Percentiles rank a stretch among this genome's conserved stretches.
Conservation (phyloP, 768 basidiomycete species). For the Tricholomella constricta region DNA sequence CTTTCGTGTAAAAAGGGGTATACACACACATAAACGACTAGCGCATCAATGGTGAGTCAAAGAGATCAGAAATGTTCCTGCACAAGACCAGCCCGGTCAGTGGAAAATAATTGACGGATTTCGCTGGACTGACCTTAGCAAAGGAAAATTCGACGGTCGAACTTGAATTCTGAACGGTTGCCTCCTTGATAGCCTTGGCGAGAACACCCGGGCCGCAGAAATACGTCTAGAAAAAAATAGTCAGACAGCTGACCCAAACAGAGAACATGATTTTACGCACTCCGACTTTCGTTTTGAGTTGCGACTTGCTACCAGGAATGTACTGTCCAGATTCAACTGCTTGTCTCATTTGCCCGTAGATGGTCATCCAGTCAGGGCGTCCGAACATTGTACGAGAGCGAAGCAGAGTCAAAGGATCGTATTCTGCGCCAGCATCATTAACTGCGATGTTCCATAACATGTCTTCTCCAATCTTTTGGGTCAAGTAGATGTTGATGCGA, state of each 20-base stretch:
- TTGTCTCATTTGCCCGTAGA: constrained; percentile 73
- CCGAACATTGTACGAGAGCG: constrained; percentile 90
- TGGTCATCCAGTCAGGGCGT: constrained; percentile 85
- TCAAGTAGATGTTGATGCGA: constrained; percentile 89
- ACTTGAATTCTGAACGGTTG: constrained; percentile 56
- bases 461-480: constrained; percentile 81
- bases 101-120: not conserved
- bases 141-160: constrained; percentile 73
- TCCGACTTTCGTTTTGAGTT: constrained; percentile 81
- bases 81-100: not conserved
- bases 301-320: constrained; percentile 74
- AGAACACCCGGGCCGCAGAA: constrained; percentile 84
- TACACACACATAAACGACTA: not conserved
- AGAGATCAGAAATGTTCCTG: constrained; percentile 31
- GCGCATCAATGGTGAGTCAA: not conserved
- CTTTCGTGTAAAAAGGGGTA: not conserved
- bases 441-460: constrained; percentile 93
- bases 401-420: constrained; percentile 88
- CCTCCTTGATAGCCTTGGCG: constrained; percentile 76
- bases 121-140: constrained; percentile 56
- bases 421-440: constrained; percentile 82
- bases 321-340: constrained; percentile 85
- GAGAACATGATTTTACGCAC: constrained; percentile 45
- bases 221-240: constrained; percentile 58
- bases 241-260: constrained; percentile 4